Evolutionary conservation across 2,329 filamentous ascomycete genomes (phyloP), one percentile per base, ranked within the genome.

Genomic region (Elsinoe arachidis): DNA sequence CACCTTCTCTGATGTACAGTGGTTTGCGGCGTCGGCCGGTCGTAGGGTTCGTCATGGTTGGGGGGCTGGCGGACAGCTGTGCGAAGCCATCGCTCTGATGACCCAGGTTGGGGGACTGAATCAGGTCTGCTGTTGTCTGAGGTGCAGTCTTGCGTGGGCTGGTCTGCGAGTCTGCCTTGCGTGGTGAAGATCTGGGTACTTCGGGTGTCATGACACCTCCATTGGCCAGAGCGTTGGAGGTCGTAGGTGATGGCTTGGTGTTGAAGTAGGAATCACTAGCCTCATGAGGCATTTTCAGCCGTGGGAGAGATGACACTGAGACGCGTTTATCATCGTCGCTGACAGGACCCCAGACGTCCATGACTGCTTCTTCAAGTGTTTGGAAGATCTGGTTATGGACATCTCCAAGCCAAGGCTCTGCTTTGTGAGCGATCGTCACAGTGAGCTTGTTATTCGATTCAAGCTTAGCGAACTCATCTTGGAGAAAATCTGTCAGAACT

Each of bases 341-440:
- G 37, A 75, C 74, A 0, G 82, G 81, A 0, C 84, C 84, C 93
- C 93, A 99, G 0, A 87, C 90, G 44, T 87, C 82, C 65, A 91
- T 82, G 53, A 97, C 86, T 0, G 91, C 93, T 59, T 85, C 80
- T 63, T 95, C 90, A 0, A 99, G 80, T 0, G 90, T 95, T 61
- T 86, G 83, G 72, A 96, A 99, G 59, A 97, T 91, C 63, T 90
- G 84, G 63, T 95, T 96, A 51, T 84, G 84, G 2, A 90, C 90
- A 65, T 96, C 90, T 12, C 93, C 92, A 0, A 99, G 82, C 93
- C 93, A 99, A 0, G 93, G 90, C 68, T 99, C 93, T 0, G 93
- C 92, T 72, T 88, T 86, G 68, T 96, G 93, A 63, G 96, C 90
- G 62, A 99, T 91, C 30, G 84, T 85, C 38, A 99, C 82, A 1